These are phyloP conservation scores for Picochlorum costavermella DNA, from an alignment of 139 green algal species.

Conservation along the genomic window DNA sequence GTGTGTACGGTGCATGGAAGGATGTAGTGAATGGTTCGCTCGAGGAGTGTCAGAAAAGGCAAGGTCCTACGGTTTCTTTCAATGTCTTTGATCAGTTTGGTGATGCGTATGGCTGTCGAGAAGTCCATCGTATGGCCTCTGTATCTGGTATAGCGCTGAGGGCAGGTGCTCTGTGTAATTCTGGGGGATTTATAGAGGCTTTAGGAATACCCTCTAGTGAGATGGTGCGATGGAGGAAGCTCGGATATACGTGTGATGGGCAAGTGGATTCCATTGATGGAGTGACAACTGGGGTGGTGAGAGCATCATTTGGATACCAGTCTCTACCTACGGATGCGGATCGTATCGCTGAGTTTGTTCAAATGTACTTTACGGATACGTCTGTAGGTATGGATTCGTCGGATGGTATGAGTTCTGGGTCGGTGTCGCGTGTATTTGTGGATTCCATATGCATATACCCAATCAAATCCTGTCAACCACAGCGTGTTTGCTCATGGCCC, in stretches of 20 bases:
- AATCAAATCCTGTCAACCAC: slow-evolving; percentile 73
- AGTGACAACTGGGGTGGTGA: slow-evolving; percentile 55
- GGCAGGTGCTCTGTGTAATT: slow-evolving; percentile 87
- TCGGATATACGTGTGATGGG: slow-evolving; percentile 80
- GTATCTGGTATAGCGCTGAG: slow-evolving; percentile 60
- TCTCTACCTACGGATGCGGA: slow-evolving; percentile 58
- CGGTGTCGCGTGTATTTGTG: not conserved
- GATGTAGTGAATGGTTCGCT: not conserved
- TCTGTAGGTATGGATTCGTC: too few species aligned
- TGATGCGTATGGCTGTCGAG: slow-evolving; percentile 56
- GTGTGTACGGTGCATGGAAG: slow-evolving; percentile 49
- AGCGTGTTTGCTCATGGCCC: slow-evolving; percentile 33
- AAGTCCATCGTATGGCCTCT: slow-evolving; percentile 56
- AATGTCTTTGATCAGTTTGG: slow-evolving; percentile 67
- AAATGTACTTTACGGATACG: not conserved
- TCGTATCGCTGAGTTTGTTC: slow-evolving; percentile 19
- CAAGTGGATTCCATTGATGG: slow-evolving; percentile 68
- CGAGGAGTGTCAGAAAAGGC: slow-evolving; percentile 14
- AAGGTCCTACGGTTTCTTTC: slow-evolving; percentile 77
- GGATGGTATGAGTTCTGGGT: not conserved
- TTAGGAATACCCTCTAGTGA: slow-evolving; percentile 30
- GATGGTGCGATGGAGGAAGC: not conserved
- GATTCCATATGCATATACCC: slow-evolving; percentile 59
- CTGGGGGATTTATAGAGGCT: slow-evolving; percentile 52
- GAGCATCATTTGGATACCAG: slow-evolving; percentile 71